Base-by-base conservation (phyloP, 306 rosid genomes). In the Sechiopsis laciniata region DNA sequence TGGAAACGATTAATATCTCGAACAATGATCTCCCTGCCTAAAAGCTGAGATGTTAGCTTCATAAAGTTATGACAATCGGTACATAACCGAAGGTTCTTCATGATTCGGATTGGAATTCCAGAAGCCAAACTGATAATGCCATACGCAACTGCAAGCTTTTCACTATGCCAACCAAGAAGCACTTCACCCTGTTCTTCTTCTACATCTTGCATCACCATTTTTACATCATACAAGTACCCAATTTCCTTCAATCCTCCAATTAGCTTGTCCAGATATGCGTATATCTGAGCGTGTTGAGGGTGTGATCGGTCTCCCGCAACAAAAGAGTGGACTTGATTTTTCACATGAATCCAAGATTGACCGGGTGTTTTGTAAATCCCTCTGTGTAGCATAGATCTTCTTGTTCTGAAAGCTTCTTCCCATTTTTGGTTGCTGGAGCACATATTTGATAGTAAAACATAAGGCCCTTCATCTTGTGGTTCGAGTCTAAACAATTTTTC, bases 321-420 rank as follows among this genome's bases (percentile, higher is more conserved):
- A 73, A 88, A 88, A 40, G 83, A 75, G 78, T 92, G 92, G 63
- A 84, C 85, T 84, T 83, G 78, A 84, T 84, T 84, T 77, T 84
- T 88, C 65, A 86, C 76, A 74, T 86, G 90, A 75, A 93, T 81
- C 98, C 97, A 90, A 80, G 97, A 88, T 74, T 86, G 94, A 60
- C 97, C 96, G 0, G 90, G 92, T 56, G 83, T 84, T 82, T 93
- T 93, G 70, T 76, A 82, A 54, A 94, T 76, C 68, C 90, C 88
- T 86, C 89, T 88, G 59, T 72, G 72, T 68, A 84, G 83, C 98
- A 94, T 94, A 81, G 82, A 78, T 35, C 76, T 76, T 82, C 96
- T 87, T 70, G 87, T 59, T 51, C 57, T 78, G 48, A 92, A 91
- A 10, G 90, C 96, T 79, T 90, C 97, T 15, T 86, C 87, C 97